Percentiles rank a stretch among this genome's conserved stretches.
phyloP scores from a whole-genome alignment of 164 flowering plant genomes.

The Malania oleifera region DNA sequence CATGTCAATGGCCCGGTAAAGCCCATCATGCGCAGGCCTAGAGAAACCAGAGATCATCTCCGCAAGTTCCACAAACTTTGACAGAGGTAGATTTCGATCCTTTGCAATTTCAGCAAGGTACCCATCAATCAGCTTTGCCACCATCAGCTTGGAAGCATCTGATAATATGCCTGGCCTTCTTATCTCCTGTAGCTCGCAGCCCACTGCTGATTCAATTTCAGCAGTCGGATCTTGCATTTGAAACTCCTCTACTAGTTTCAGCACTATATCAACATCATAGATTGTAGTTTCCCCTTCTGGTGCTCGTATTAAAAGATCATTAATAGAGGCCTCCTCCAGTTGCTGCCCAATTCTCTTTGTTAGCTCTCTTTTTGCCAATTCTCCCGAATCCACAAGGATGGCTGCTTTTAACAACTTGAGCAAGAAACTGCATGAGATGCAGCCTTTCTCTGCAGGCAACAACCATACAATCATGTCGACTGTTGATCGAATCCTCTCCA shows the following conservation, averaged over 20 bases:
- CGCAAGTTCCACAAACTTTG: slow-evolving; percentile 60
- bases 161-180: slow-evolving; percentile 51
- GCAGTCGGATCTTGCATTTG: slow-evolving; percentile 43
- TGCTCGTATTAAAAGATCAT: slow-evolving; percentile 67
- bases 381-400: slow-evolving; percentile 46
- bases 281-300: slow-evolving; percentile 34
- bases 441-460: slow-evolving; percentile 64
- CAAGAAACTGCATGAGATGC: slow-evolving; percentile 73
- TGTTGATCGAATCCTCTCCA: slow-evolving; percentile 29
- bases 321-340: slow-evolving; percentile 74
- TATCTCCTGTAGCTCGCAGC: slow-evolving; percentile 43
- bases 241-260: slow-evolving; percentile 64
- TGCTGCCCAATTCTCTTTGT: slow-evolving; percentile 68
- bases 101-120: slow-evolving; percentile 81
- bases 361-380: slow-evolving; percentile 45
- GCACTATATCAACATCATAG: slow-evolving; percentile 66
- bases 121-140: slow-evolving; percentile 78
- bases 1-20: slow-evolving; percentile 87
- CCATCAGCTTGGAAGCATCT: slow-evolving; percentile 77
- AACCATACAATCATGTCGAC: slow-evolving; percentile 66
- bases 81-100: slow-evolving; percentile 67
- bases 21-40: slow-evolving; percentile 71
- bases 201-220: slow-evolving; percentile 27
- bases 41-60: slow-evolving; percentile 54
- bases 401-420: slow-evolving; percentile 74